Evolutionary conservation across 2,329 filamentous ascomycete genomes (phyloP).

Genomic region (Botryosphaeria dothidea): DNA sequence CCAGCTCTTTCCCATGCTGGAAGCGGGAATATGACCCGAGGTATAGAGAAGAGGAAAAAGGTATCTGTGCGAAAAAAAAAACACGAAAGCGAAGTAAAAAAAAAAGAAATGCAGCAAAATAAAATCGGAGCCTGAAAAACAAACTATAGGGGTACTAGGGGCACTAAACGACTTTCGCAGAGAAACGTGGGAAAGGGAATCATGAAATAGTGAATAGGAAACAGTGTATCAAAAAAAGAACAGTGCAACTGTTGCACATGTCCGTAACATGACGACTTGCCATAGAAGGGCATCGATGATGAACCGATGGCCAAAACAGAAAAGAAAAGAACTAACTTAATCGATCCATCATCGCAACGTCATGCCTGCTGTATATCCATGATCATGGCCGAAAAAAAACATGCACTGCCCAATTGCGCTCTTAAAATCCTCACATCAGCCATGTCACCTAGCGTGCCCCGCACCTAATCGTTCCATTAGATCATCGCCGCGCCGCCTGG

Average conservation of each 20-base stretch:
- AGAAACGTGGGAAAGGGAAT: not conserved
- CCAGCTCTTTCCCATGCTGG: not conserved
- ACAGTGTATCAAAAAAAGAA: not conserved
- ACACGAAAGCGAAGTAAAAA: not conserved
- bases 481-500: constrained; percentile 20
- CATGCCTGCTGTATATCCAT: not conserved
- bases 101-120: not conserved
- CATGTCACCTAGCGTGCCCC: not conserved
- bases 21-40: constrained; percentile 1
- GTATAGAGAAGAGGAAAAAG: constrained; percentile 6
- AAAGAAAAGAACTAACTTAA: not conserved
- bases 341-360: constrained; percentile 12
- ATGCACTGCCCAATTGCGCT: not conserved
- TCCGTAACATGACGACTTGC: not conserved
- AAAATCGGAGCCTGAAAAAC: not conserved
- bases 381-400: not conserved
- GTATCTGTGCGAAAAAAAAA: constrained; percentile 5
- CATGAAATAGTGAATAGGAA: not conserved
- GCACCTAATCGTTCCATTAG: not conserved
- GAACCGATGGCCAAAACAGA: not conserved
- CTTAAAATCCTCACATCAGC: not conserved
- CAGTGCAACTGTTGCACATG: not conserved
- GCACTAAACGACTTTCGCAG: not conserved
- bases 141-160: constrained; percentile 16
- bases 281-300: no score